Conservation (phyloP, 352 stramenopile genomes). For the Phytophthora macrochlamydospora region DNA sequence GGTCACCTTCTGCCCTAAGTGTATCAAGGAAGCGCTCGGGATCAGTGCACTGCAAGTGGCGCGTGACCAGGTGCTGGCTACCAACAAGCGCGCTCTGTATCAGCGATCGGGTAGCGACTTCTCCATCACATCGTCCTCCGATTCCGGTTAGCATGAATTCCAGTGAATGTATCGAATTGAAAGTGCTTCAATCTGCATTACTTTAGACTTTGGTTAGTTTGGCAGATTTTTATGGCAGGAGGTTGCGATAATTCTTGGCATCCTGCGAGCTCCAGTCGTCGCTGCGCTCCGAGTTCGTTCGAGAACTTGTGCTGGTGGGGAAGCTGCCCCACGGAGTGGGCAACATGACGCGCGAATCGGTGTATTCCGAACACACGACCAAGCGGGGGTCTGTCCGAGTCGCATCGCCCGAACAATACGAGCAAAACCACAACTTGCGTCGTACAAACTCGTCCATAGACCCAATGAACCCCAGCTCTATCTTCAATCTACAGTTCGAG, state of each 20-base stretch:
- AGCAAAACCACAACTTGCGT: conserved; percentile 38
- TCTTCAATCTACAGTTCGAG: conserved; percentile 23
- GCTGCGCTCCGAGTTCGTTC: conserved; percentile 16
- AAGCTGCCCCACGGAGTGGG: conserved; percentile 24
- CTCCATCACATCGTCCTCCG: conserved; percentile 29
- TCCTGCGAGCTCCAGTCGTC: conserved; percentile 25
- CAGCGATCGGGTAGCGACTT: conserved; percentile 25
- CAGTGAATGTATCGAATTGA: background rate
- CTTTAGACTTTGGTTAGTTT: background rate
- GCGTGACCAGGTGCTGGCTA: conserved; percentile 15
- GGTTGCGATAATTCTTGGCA: conserved; percentile 25
- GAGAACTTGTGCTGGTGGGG: conserved; percentile 19
- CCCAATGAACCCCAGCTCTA: conserved; percentile 29
- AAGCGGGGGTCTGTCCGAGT: conserved; percentile 14
- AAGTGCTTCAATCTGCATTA: background rate
- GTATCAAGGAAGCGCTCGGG: conserved; percentile 38
- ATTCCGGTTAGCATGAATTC: conserved; percentile 6
- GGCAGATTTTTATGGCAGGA: conserved; percentile 10
- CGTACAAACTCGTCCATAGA: conserved; percentile 19
- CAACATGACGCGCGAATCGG: conserved; percentile 7
- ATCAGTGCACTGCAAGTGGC: conserved; percentile 36
- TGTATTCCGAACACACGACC: conserved; percentile 31
- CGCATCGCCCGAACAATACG: conserved; percentile 28
- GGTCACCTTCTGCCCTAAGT: conserved; percentile 49
- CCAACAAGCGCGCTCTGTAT: conserved; percentile 6